Conservation (phyloP, 768 basidiomycete genomes). For the Mycena latifolia region DNA sequence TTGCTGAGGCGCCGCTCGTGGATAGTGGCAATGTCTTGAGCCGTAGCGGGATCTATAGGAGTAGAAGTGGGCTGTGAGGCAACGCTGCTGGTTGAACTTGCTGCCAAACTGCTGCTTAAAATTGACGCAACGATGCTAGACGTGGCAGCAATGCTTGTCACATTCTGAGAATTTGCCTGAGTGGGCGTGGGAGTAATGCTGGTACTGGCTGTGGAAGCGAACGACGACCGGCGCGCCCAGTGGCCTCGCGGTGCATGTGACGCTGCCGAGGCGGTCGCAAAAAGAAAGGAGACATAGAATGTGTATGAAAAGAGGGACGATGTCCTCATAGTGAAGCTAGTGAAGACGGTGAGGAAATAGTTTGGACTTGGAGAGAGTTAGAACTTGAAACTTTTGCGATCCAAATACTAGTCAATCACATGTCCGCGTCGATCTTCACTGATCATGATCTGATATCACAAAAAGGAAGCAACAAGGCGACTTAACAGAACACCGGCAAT, state of each 20-base stretch:
- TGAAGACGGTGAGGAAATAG: too few species aligned
- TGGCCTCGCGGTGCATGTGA: background rate
- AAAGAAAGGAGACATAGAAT: slow-evolving; percentile 17
- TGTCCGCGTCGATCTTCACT: too few species aligned
- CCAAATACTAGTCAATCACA: too few species aligned
- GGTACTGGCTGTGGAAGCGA: background rate
- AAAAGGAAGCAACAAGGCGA: too few species aligned
- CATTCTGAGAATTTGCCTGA: background rate
- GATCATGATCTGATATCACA: too few species aligned
- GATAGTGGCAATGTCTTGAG: slow-evolving; percentile 48
- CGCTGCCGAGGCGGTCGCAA: background rate
- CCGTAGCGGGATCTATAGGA: slow-evolving; percentile 33
- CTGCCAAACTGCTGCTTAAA: too few species aligned
- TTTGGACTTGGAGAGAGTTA: too few species aligned
- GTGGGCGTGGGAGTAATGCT: slow-evolving; percentile 18
- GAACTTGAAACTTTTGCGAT: too few species aligned
- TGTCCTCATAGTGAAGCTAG: slow-evolving; percentile 16
- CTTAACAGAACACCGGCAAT: too few species aligned
- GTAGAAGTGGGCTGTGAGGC: background rate
- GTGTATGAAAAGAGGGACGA: slow-evolving; percentile 9
- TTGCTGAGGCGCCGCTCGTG: slow-evolving; percentile 53
- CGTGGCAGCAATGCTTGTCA: too few species aligned
- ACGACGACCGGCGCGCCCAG: too few species aligned
- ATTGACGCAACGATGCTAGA: too few species aligned
- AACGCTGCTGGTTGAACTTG: background rate